Evolutionary conservation across 1,139 yeast genomes (phyloP), one percentile per base, ranked within the genome.

Genomic region (Diutina mesorugosa): DNA sequence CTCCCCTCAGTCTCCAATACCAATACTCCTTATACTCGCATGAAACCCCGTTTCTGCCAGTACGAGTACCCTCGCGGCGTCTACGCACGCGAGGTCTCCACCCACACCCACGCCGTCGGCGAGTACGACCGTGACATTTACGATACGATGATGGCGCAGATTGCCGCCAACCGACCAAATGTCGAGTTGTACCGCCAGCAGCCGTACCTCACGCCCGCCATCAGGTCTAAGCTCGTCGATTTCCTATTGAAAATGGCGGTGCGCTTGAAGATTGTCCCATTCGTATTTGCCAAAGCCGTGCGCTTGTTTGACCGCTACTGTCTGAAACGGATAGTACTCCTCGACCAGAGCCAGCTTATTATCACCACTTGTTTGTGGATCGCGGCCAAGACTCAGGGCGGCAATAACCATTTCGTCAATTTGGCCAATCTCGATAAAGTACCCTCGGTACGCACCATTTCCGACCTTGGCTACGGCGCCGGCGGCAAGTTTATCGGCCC

Each of bases 351-450:
- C 8, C 86, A 83, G 66, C 72, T 84, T 57, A 84, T 83, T 28
- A 78, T 83, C 51, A 80, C 85, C 51, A 83, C 88, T 26, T 84
- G 89, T 65, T 70, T 84, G 47, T 83, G 88, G 88, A 70, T 84
- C 26, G 80, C 85, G 6, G 78, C 84, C 41, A 84, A 84, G 66
- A 71, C 82, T 3, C 80, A 78, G 67, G 90, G 90, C 54, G 90
- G 90, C 45, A 83, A 85, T 65, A 83, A 83, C 63, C 90, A 84
- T 68, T 81, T 83, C 62, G 78, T 82, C 58, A 82, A 83, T 66
- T 73, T 74, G 60, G 64, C 60, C 56, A 61, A 67, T 32, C 64
- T 64, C 55, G 48, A 52, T 7, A 64, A 66, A 50, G 67, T 74
- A 45, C 26, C 32, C n/a, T 3, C 14, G 14, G 32, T 50, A 7